Evolutionary conservation across 345 rosid species (phyloP).

Genomic region (Iberis pinnata): DNA sequence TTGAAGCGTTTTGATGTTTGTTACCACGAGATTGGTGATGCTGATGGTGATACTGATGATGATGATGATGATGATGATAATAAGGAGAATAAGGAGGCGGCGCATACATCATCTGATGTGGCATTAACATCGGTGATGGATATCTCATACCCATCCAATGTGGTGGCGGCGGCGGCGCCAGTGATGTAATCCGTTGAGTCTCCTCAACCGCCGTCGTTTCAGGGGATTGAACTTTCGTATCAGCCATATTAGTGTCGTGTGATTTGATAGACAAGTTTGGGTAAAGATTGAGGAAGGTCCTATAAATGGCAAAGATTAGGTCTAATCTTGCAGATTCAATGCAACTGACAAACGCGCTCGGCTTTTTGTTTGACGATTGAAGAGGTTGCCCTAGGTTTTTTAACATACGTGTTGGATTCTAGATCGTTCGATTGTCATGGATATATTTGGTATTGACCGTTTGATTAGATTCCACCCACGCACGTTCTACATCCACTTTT

Average conservation of each 20-base stretch:
- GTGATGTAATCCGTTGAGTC: conserved; percentile 24
- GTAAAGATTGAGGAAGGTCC: too few species aligned
- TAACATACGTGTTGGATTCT: too few species aligned
- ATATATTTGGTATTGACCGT: too few species aligned
- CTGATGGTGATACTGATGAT: conserved; percentile 33
- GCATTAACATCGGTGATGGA: conserved; percentile 82
- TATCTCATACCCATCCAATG: conserved; percentile 77
- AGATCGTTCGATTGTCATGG: too few species aligned
- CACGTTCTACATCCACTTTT: too few species aligned
- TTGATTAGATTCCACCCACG: too few species aligned
- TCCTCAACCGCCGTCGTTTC: conserved; percentile 17
- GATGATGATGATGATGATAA: conserved; percentile 38
- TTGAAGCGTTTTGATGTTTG: conserved; percentile 40
- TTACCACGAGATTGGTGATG: conserved; percentile 31
- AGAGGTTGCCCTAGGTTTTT: too few species aligned
- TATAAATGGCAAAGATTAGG: too few species aligned
- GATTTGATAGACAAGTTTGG: too few species aligned
- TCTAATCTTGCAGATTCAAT: too few species aligned
- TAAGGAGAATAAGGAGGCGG: conserved; percentile 55
- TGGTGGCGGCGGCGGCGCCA: conserved; percentile 26
- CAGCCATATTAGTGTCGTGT: conserved; percentile 13
- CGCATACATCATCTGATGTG: conserved; percentile 64
- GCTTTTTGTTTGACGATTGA: too few species aligned
- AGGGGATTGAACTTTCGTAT: conserved; percentile 45
- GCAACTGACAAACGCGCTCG: too few species aligned